Evolutionary conservation across 1,284 basidiomycete species (phyloP), one percentile per base, ranked within the genome.

Genomic region (Schizophyllum commune): DNA sequence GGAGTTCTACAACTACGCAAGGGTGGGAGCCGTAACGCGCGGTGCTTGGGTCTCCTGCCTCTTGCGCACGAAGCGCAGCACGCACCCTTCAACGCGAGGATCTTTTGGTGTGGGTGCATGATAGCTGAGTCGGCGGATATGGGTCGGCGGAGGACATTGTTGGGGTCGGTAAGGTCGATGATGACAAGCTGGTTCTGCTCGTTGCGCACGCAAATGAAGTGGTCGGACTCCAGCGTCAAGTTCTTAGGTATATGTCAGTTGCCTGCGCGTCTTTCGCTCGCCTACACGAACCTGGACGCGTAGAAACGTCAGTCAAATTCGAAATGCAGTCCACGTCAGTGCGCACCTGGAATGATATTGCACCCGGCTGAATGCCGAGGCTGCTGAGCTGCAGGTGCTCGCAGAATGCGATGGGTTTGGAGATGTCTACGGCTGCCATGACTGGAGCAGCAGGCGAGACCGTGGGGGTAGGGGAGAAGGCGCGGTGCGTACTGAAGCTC

Each of bases 71-170:
- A 5, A 27, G 27, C 27, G 27, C 27, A 27, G 39, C 55, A 76
- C 85, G 67, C 67, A 90, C 94, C 88, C 81, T 96, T 96, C 64
- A 99, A 78, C 9, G 97, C 97, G 63, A 99, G 87, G 75, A 99
- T 95, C 85, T 98, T 98, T 79, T 97, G 88, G 68, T 86, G 84
- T 27, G 94, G 94, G 75, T 98, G 96, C 96, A 99, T 99, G 71
- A 99, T 98, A 65, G 97, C 96, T 61, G 93, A 96, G 75, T 99
- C 97, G 17, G 86, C 97, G 22, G 93, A 94, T 72, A 99, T 99
- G 62, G 97, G 97, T 72, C 97, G 83, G 68, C 97, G 88, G 67
- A 98, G 88, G 68, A 98, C 89, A 88, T 96, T 94, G 79, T 96
- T 96, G 71, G 94, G 92, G 74, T 98, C 93, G 62, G 89, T 82